These are phyloP conservation scores for Nicotiana knightiana DNA, from an alignment of 257 asterid species.

Conservation along the genomic window DNA sequence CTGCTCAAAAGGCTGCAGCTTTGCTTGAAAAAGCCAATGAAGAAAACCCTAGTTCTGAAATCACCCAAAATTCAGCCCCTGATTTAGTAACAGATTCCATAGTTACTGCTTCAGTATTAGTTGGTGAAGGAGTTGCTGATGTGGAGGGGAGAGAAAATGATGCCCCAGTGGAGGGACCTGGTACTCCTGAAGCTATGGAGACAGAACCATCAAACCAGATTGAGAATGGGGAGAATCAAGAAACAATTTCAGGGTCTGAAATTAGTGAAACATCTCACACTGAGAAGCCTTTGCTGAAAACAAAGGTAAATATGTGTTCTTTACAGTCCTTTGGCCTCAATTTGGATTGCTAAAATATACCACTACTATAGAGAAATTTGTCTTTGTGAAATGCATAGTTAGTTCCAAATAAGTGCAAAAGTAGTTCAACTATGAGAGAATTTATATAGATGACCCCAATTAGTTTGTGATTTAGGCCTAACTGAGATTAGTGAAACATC, in stretches of 20 bases:
- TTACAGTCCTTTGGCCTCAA: not conserved
- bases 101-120: not conserved
- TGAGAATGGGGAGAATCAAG: constrained; percentile 27
- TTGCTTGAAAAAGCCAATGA: constrained; percentile 48
- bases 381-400: not conserved
- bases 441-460: not conserved
- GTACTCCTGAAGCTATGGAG: constrained; percentile 16
- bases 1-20: constrained; percentile 82
- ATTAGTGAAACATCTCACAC: constrained; percentile 45
- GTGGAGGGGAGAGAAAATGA: not conserved
- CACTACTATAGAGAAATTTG: not conserved
- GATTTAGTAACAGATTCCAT: constrained; percentile 12
- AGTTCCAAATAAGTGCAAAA: not conserved
- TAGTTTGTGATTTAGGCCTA: not conserved
- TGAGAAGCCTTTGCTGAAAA: constrained; percentile 76
- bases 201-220: constrained; percentile 14
- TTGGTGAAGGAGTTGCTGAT: not conserved
- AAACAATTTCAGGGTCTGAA: constrained; percentile 45
- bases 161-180: constrained; percentile 12
- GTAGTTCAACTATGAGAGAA: not conserved
- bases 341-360: not conserved
- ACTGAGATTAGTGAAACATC: constrained; percentile 49
- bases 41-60: constrained; percentile 10
- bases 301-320: constrained; percentile 35
- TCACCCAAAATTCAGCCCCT: constrained; percentile 3